Base-by-base conservation (phyloP, 2,329 filamentous ascomycete species). In the Penicillium sp. region DNA sequence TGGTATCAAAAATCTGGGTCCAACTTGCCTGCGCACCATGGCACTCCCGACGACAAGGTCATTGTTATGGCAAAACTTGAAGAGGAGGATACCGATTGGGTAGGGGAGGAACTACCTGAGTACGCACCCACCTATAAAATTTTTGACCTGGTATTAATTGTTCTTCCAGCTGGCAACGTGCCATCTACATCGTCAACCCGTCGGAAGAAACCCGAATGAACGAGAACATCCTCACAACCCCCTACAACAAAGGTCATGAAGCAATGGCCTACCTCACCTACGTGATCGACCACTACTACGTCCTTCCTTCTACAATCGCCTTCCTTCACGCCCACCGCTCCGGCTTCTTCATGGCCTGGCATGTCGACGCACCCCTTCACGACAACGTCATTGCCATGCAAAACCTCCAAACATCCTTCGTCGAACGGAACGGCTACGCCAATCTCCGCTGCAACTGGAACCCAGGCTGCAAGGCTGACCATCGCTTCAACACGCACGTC, bases 361-460 rank as follows among this genome's bases (percentile, higher is more conserved):
- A 86, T 67, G 85, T 85, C 63, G 83, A 85, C 61, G 79, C 81
- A 52, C 80, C 80, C 7, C 74, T 83, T 51, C 80, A 84, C 73
- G 82, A 85, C 66, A 81, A 80, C n/a, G 77, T 85, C 19, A 73
- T 76, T 3, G 75, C 80, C 3, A 78, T 86, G 55, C 78, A 76
- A 50, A 73, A 72, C 39, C 76, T 86, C 16, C 78, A 78, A 26
- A 67, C 83, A 23, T 70, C 79, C 21, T 79, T 83, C 55, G 76
- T 87, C n/a, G 77, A 79, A 48, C 69, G 77, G 52, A 75, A 79
- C 50, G 85, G 85, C 46, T 88, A 87, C 67, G 80, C 82, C 61
- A 87, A 87, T 65, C 77, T 88, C 50, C 81, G 85, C 51, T 88
- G 85, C 68, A 81, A 81, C 61, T 83, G 80, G 81, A 75, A 80